Percentiles rank a stretch among this genome's conserved stretches.
phyloP scores from a whole-genome alignment of 495 filamentous ascomycete genomes.

The Acidiella bohemica region DNA sequence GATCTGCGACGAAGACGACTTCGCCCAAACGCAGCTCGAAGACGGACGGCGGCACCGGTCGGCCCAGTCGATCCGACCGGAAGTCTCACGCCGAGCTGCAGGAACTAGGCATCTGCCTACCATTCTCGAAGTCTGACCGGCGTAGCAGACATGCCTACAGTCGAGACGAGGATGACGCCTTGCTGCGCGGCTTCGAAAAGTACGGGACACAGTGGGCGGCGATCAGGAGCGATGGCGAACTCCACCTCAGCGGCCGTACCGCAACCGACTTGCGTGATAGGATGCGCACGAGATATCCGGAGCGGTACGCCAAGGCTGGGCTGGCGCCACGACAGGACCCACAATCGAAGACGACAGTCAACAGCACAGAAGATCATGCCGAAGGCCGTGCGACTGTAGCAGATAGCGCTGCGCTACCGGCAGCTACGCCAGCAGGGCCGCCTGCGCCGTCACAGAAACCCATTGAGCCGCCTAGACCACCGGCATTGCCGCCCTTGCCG shows the following conservation, averaged over 20 bases:
- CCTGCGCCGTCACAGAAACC: conserved; percentile 7
- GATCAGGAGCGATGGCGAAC: conserved; percentile 57
- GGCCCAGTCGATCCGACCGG: conserved; percentile 12
- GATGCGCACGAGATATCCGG: conserved; percentile 66
- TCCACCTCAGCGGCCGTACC: conserved; percentile 51
- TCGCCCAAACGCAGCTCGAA: not conserved
- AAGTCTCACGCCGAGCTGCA: conserved; percentile 38
- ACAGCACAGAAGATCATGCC: not conserved
- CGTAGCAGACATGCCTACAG: conserved; percentile 49
- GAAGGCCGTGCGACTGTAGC: not conserved
- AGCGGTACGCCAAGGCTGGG: conserved; percentile 46
- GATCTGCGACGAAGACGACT: not conserved
- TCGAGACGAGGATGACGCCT: conserved; percentile 58
- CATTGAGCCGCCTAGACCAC: conserved; percentile 6
- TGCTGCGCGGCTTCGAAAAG: conserved; percentile 58
- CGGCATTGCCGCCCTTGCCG: conserved; percentile 8
- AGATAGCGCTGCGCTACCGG: not conserved
- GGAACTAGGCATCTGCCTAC: conserved; percentile 41
- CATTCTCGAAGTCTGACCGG: conserved; percentile 42
- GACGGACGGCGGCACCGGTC: not conserved
- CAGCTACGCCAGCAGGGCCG: not conserved
- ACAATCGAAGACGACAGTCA: conserved; percentile 9
- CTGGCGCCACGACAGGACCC: conserved; percentile 13
- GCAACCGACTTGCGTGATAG: conserved; percentile 74
- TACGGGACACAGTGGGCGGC: conserved; percentile 71